These are phyloP conservation scores for Cucurbitaria berberidis DNA, from an alignment of 2,329 filamentous ascomycete genomes.

Conservation along the genomic window DNA sequence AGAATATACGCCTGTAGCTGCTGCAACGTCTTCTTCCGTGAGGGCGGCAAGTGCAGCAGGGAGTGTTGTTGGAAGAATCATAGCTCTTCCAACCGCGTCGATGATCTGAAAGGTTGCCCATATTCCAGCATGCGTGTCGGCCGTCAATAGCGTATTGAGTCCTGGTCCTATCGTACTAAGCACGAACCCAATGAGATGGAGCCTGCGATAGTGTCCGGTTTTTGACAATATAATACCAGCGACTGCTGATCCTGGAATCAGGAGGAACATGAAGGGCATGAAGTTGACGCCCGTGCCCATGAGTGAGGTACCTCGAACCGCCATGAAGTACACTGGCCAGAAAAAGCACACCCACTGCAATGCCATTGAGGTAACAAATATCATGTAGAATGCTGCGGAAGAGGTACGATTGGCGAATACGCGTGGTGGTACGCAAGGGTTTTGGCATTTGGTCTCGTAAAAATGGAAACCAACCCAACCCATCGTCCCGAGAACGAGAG, in stretches of 20 bases:
- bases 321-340: conserved; percentile 40
- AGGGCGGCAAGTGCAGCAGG: conserved; percentile 40
- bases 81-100: conserved; percentile 30
- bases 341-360: conserved; percentile 37
- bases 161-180: conserved; percentile 26
- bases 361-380: conserved; percentile 39
- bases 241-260: conserved; percentile 26
- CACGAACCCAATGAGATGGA: conserved; percentile 34
- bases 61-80: conserved; percentile 35
- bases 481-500: conserved; percentile 53
- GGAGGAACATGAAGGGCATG: conserved; percentile 35
- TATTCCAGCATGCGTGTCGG: conserved; percentile 8
- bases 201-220: conserved; percentile 36
- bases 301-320: conserved; percentile 29
- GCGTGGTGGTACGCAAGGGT: conserved; percentile 50
- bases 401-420: conserved; percentile 56
- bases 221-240: conserved; percentile 28
- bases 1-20: conserved; percentile 33
- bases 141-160: conserved; percentile 23
- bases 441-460: conserved; percentile 47
- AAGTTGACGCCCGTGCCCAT: conserved; percentile 34
- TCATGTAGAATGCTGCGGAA: conserved; percentile 43
- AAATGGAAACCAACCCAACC: conserved; percentile 49
- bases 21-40: conserved; percentile 27
- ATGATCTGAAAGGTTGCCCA: conserved; percentile 37